Evolutionary conservation across 106 monocot species (phyloP).

Genomic region (Apostasia shenzhenica): DNA sequence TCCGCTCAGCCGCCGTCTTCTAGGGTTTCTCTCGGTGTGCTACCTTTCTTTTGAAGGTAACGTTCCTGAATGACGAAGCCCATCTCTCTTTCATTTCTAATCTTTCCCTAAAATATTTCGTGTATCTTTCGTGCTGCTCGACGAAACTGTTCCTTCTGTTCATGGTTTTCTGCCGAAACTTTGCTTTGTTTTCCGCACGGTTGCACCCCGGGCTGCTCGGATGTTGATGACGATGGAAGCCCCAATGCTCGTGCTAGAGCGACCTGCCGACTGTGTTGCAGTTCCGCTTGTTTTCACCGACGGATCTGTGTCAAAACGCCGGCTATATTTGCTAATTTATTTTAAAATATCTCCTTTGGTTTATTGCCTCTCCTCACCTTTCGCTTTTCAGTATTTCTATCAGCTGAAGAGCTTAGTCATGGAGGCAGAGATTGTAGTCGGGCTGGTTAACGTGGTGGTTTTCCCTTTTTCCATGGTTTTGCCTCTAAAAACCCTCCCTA

Average conservation of each 20-base stretch:
- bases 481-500: conserved; percentile 19
- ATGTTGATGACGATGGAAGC: conserved; percentile 4
- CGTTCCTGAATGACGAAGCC: no score
- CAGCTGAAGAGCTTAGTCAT: not conserved
- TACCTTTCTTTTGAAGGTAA: no score
- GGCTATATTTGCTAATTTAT: conserved; percentile 10
- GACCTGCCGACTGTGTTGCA: conserved; percentile 23
- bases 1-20: no score
- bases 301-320: conserved; percentile 40
- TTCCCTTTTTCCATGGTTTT: conserved; percentile 4
- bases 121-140: no score
- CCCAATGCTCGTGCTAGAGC: conserved; percentile 18
- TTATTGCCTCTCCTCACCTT: not conserved
- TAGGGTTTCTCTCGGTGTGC: no score
- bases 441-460: no score
- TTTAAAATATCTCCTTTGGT: no score
- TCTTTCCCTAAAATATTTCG: no score
- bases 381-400: not conserved
- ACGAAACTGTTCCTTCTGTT: no score
- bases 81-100: no score
- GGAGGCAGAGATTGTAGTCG: no score
- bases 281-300: conserved; percentile 11
- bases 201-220: conserved; percentile 1
- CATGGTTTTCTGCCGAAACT: no score
- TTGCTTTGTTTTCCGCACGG: not conserved